These are phyloP conservation scores for Globisporangium parvum DNA, from an alignment of 352 stramenopile genomes.

Conservation along the genomic window DNA sequence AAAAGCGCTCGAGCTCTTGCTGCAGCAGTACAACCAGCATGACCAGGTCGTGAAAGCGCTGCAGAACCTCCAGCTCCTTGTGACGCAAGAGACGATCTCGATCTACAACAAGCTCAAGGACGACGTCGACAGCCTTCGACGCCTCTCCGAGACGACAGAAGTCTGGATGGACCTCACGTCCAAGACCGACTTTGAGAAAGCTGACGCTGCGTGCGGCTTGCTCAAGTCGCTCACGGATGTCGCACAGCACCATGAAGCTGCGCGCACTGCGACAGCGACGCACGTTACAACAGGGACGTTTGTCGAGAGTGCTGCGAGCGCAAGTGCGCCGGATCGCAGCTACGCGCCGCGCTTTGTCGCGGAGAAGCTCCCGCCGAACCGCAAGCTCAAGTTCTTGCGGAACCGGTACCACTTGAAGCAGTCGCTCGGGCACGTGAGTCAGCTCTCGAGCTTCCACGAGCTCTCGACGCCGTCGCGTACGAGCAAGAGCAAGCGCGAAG, in stretches of 20 bases:
- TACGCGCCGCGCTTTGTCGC: conserved; percentile 22
- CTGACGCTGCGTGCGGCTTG: conserved; percentile 34
- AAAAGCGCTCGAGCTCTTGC: conserved; percentile 60
- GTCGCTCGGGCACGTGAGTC: conserved; percentile 40
- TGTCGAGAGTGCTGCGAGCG: background rate
- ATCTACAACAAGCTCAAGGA: conserved; percentile 67
- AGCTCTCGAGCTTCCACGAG: conserved; percentile 39
- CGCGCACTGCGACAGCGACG: background rate
- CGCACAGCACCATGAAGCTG: conserved; percentile 14
- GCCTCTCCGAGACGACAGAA: conserved; percentile 67
- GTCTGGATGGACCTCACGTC: conserved; percentile 81
- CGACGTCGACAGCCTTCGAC: conserved; percentile 53
- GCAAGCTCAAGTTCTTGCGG: conserved; percentile 28
- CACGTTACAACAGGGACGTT: background rate
- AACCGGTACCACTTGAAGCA: conserved; percentile 28
- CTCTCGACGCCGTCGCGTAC: conserved; percentile 6
- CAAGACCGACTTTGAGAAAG: conserved; percentile 62
- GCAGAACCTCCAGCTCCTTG: conserved; percentile 51
- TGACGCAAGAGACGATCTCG: conserved; percentile 52
- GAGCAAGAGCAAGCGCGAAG: background rate
- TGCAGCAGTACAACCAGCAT: conserved; percentile 72
- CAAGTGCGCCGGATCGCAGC: background rate
- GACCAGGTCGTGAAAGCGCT: conserved; percentile 63
- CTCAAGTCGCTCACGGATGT: conserved; percentile 36
- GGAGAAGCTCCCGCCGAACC: conserved; percentile 45